Conservation (phyloP, 805 yeast genomes). For the Candida corydali region DNA sequence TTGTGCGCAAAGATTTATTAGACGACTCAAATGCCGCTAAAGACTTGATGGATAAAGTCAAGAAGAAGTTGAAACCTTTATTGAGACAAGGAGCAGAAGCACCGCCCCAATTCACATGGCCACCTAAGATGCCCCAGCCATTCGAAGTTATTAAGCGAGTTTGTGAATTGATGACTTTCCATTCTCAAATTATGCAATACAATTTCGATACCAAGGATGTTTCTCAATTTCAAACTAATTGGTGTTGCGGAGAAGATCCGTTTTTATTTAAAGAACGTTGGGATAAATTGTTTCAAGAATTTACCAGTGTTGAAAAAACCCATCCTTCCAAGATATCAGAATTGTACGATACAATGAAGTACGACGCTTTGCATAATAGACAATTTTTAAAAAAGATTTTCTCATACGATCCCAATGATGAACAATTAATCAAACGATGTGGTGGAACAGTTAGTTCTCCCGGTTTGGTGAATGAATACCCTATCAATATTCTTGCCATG, state of each 20-base stretch:
- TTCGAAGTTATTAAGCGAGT: conserved; percentile 90
- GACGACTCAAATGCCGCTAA: conserved; percentile 99
- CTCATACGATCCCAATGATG: conserved; percentile 51
- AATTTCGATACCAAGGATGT: conserved; percentile 70
- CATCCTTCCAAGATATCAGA: conserved; percentile 97
- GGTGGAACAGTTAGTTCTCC: conserved; percentile 45
- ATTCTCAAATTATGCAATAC: conserved; percentile 74
- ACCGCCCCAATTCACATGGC: conserved; percentile 98
- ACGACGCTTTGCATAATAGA: conserved; percentile 94
- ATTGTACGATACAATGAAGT: conserved; percentile 96
- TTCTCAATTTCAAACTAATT: conserved; percentile 61
- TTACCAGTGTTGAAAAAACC: conserved; percentile 87
- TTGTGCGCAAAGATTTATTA: conserved; percentile 81
- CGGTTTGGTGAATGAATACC: conserved; percentile 64
- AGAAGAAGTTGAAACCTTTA: conserved; percentile 91
- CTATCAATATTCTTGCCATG: conserved; percentile 71
- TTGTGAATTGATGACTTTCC: conserved; percentile 92
- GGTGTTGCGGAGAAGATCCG: conserved; percentile 99
- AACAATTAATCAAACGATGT: conserved; percentile 28
- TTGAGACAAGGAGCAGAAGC: conserved; percentile 95
- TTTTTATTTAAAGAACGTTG: conserved; percentile 87
- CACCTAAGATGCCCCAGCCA: conserved; percentile 97
- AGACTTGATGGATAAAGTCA: conserved; percentile 95
- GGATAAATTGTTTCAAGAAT: conserved; percentile 94
- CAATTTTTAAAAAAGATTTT: conserved; percentile 82